Percentiles rank a stretch among this genome's conserved stretches.
These are phyloP conservation scores for Fusarium albidum DNA, from an alignment of 2,329 filamentous ascomycete genomes.

Conservation along the genomic window DNA sequence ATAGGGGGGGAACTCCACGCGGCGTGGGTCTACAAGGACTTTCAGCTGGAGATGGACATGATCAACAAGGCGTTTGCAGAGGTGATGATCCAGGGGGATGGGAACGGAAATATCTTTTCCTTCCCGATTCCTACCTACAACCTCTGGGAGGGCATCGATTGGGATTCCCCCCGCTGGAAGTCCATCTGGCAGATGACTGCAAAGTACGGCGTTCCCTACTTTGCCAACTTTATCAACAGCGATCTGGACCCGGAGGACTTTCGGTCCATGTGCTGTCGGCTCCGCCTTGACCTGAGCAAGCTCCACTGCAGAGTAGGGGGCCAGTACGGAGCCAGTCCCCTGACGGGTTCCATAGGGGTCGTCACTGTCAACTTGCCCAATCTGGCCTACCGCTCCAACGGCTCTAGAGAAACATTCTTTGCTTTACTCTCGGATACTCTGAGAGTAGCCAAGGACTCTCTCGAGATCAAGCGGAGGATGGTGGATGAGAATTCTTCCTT, in stretches of 20 bases:
- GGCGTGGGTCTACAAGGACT: conserved; percentile 33
- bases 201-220: conserved; percentile 38
- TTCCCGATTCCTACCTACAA: conserved; percentile 38
- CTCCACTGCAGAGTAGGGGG: conserved; percentile 36
- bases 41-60: conserved; percentile 38
- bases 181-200: conserved; percentile 38
- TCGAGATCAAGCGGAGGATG: conserved; percentile 35
- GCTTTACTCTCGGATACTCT: conserved; percentile 12
- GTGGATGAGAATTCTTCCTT: conserved; percentile 24
- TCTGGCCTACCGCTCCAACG: conserved; percentile 28
- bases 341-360: conserved; percentile 34
- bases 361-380: conserved; percentile 36
- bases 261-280: conserved; percentile 35
- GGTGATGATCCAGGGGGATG: conserved; percentile 38
- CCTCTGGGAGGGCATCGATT: conserved; percentile 33
- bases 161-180: conserved; percentile 37
- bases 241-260: conserved; percentile 37
- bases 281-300: conserved; percentile 36
- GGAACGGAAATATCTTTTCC: conserved; percentile 37
- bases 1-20: conserved; percentile 26
- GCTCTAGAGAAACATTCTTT: conserved; percentile 19
- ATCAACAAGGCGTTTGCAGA: conserved; percentile 38
- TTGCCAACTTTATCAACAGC: conserved; percentile 38
- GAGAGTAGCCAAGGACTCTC: conserved; percentile 30
- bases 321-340: conserved; percentile 31